Evolutionary conservation across 495 filamentous ascomycete species (phyloP), one percentile per base, ranked within the genome.

Genomic region (Amorphotheca resinae): DNA sequence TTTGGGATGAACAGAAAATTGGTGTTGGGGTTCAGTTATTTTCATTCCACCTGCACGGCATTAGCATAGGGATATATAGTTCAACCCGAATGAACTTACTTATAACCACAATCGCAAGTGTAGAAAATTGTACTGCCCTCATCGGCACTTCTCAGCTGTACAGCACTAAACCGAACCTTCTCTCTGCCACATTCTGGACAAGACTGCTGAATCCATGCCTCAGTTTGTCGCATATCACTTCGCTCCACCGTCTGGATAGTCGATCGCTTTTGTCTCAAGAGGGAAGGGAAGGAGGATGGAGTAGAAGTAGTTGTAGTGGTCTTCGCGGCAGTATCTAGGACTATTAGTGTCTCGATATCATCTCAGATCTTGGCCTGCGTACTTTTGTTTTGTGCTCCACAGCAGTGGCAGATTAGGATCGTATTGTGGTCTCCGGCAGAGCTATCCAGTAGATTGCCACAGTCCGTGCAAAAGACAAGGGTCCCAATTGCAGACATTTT

Each of bases 81-180:
- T 26, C 9, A 43, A 23, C n/a, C 39, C 26, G n/a, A 37, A 25
- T 33, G 4, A 39, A 55, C 79, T 58, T 72, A 93, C 84, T 79
- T 87, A 59, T 85, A 65, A 44, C 85, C 83, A 56, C 87, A 95
- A 22, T 81, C 76, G 63, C 87, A 95, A 21, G 70, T 79, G 59
- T 84, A 93, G 52, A 94, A 87, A 28, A 91, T 79, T 1, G 87
- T 94, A 51, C 77, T 83, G 39, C 93, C 93, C 73, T 96, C 93
- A 61, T 96, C 91, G 3, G 91, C 93, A 66, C 86, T 79, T 44
- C 89, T 75, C 57, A 95, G 64, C 59, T 98, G 93, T 37, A 86
- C 73, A 2, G 84, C 80, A 22, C 80, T 84, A 58, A 75, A 96
- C 56, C 77, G 82, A 62, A 96, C 84, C 55, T 94, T 82, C 34